Conservation (phyloP, 371 early-diverging fungal genomes). For the Mortierella sp. region DNA sequence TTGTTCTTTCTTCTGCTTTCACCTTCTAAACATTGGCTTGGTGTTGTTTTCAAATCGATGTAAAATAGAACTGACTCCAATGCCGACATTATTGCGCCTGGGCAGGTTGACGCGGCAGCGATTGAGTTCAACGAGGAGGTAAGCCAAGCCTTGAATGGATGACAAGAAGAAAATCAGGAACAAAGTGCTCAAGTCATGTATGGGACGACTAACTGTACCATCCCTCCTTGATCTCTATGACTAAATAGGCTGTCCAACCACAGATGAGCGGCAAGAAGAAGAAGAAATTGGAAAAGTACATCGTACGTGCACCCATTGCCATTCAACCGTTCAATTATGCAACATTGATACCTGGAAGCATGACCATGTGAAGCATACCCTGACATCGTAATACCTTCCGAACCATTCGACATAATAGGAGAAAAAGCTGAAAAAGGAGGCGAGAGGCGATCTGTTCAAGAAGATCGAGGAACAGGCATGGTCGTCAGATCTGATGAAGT, state of each 20-base stretch:
- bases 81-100: conserved; percentile 61
- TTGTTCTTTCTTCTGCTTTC: neutral
- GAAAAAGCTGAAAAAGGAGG: conserved; percentile 95
- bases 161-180: neutral
- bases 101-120: conserved; percentile 23
- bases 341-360: neutral
- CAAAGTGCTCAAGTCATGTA: neutral
- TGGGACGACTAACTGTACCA: neutral
- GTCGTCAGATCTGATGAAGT: conserved; percentile 81
- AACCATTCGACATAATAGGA: conserved; percentile 64
- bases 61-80: conserved; percentile 54
- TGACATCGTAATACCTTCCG: neutral
- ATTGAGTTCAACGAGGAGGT: conserved; percentile 43
- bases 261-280: conserved; percentile 82
- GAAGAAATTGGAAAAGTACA: conserved; percentile 86
- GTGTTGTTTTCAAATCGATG: neutral
- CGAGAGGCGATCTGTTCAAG: conserved; percentile 82
- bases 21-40: neutral
- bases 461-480: conserved; percentile 76
- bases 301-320: conserved; percentile 63
- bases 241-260: conserved; percentile 38
- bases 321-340: neutral
- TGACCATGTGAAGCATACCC: neutral
- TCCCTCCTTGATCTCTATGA: neutral
- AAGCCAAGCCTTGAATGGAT: neutral